Base-by-base conservation (phyloP, 257 asterid species). In the Echium plantagineum region DNA sequence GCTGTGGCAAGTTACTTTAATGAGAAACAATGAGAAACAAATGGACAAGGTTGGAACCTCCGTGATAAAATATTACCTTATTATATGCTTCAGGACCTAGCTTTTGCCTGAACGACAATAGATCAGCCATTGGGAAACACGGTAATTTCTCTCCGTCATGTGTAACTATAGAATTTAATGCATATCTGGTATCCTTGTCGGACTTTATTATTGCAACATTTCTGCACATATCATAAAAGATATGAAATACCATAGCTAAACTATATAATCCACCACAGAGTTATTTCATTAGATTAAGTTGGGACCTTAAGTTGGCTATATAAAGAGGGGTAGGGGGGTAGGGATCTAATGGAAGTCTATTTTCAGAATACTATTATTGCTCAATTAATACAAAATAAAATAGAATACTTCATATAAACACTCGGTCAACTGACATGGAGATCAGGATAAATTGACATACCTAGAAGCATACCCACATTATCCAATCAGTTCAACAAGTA, bases 131-230 rank as follows among this genome's bases (percentile, higher is more conserved):
- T 4, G 99, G 86, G 82, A 83, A 68, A 71, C 96, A 93, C 5
- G 96, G 94, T 62, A 84, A 70, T 71, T 76, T 93, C 63, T 81
- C 88, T 53, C 99, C 97, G 58, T 86, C 94, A 62, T 89, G 99
- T 1, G 96, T 89, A 75, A 84, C 97, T 26, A 93, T 73, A 60
- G 86, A 83, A 68, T 89, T 91, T 62, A 80, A 63, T 52, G 74
- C 95, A 21, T 93, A 93, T 72, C 99, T 75, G 24, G 72, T 78
- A 75, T 84, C 96, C 78, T 86, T 93, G 77, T 69, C 75, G 5
- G 99, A 86, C 51, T 89, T 93, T 79, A 93, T 78, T 42, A 93
- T 73, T 61, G 85, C 89, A 6, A 81, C 83, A 21, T 66, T 80
- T 77, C 99, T 93, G 95, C 85, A 74, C 63, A 62, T 67, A 67